phyloP scores from a whole-genome alignment of 1,284 basidiomycete species.

The Cystobasidium slooffiae region DNA sequence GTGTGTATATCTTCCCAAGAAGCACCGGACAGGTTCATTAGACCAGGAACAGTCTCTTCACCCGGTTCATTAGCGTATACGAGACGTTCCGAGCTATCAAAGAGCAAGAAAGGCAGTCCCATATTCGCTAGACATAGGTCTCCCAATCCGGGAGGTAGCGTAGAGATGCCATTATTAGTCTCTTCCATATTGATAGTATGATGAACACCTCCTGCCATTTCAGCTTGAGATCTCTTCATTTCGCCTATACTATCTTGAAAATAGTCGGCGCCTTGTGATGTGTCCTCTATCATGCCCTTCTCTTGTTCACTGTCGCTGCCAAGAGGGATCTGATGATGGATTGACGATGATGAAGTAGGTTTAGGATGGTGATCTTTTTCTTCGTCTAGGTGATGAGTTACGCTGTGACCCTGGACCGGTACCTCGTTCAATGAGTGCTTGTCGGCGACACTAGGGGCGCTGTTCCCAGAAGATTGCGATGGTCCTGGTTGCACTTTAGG shows the following conservation, averaged over 20 bases:
- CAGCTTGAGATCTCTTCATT: background rate
- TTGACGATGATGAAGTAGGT: too few relatives aligned
- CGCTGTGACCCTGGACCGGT: too few relatives aligned
- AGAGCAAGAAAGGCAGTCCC: constrained; percentile 35
- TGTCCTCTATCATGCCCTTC: too few relatives aligned
- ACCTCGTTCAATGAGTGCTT: too few relatives aligned
- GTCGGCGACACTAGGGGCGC: too few relatives aligned
- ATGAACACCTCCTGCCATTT: background rate
- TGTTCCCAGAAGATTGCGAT: too few relatives aligned
- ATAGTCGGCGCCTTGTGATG: background rate
- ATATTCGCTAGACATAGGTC: constrained; percentile 26
- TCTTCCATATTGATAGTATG: too few relatives aligned
- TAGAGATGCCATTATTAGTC: background rate
- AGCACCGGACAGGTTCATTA: background rate
- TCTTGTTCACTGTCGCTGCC: background rate
- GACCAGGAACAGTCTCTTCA: background rate
- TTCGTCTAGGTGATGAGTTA: too few relatives aligned
- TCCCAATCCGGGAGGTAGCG: constrained; percentile 18
- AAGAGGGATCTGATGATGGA: too few relatives aligned
- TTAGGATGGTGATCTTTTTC: too few relatives aligned
- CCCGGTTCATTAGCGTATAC: constrained; percentile 28
- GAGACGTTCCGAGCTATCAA: constrained; percentile 28
- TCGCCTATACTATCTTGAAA: background rate
- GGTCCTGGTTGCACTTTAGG: too few relatives aligned
- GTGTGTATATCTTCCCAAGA: background rate